Conservation (phyloP, 495 filamentous ascomycete species). For the Hypoxylon lienhwacheense region DNA sequence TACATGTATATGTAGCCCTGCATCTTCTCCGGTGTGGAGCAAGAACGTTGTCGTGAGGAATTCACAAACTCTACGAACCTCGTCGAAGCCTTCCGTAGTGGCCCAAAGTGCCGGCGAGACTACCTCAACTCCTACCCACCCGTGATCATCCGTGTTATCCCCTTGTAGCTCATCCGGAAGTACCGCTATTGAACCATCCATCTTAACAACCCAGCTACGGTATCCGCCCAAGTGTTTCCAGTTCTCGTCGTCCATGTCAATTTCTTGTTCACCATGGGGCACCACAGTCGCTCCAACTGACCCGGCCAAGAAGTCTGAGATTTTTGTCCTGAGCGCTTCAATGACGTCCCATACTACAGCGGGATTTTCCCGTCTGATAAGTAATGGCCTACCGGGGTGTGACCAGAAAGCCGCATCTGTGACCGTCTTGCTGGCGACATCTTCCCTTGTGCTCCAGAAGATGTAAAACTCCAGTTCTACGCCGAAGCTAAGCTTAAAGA, state of each 20-base stretch:
- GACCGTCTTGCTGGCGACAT: not conserved
- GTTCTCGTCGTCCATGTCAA: too few relatives aligned
- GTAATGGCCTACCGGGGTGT: not conserved
- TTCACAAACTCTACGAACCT: conserved; percentile 21
- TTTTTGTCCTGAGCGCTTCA: not conserved
- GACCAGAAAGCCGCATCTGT: not conserved
- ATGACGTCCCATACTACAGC: not conserved
- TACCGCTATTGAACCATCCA: not conserved
- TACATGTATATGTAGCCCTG: conserved; percentile 30
- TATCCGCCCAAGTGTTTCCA: not conserved
- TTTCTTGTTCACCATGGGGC: too few relatives aligned
- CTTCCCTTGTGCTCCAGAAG: not conserved
- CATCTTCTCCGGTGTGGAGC: not conserved
- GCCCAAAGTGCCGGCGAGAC: conserved; percentile 24
- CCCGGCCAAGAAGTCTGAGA: not conserved
- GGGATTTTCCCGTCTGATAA: not conserved
- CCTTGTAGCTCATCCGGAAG: not conserved
- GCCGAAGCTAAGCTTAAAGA: conserved; percentile 18
- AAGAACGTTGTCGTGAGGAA: conserved; percentile 10
- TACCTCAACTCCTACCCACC: conserved; percentile 19
- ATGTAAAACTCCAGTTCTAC: conserved; percentile 33
- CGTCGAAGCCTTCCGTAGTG: conserved; percentile 8
- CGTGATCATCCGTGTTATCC: not conserved
- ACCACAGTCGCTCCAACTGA: too few relatives aligned
- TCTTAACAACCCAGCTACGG: not conserved